Percentiles rank a stretch among this genome's conserved stretches.
Conservation (phyloP, 169 alveolate genomes). For the Cryptosporidium baileyi region DNA sequence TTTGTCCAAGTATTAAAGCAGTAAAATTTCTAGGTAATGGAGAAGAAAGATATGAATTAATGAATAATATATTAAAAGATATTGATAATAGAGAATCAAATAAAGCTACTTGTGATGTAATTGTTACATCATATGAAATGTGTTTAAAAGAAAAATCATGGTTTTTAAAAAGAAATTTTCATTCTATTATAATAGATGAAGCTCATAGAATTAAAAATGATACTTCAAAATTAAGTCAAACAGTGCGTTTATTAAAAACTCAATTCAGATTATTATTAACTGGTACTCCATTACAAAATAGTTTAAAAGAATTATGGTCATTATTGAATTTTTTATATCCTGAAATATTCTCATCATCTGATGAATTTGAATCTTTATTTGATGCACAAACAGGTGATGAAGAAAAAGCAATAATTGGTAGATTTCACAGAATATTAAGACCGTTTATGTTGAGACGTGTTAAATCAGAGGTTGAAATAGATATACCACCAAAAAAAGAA, state of each 20-base stretch:
- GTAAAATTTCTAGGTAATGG: constrained; percentile 94
- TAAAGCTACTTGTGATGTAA: constrained; percentile 87
- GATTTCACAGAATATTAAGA: constrained; percentile 94
- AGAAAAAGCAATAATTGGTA: constrained; percentile 79
- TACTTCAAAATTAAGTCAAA: constrained; percentile 91
- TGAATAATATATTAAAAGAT: constrained; percentile 68
- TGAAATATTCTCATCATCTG: constrained; percentile 92
- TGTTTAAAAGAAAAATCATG: constrained; percentile 91
- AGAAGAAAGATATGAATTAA: constrained; percentile 85
- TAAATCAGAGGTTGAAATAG: constrained; percentile 96
- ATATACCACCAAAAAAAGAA: constrained; percentile 95
- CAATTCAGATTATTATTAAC: constrained; percentile 95
- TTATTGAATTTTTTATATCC: constrained; percentile 97
- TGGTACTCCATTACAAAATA: constrained; percentile 99
- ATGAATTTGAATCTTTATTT: constrained; percentile 96
- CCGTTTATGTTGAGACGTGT: constrained; percentile 98
- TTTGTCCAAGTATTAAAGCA: constrained; percentile 92
- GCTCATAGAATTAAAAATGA: constrained; percentile 98
- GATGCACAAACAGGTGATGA: constrained; percentile 78
- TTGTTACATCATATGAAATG: constrained; percentile 93
- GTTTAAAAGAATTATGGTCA: constrained; percentile 98
- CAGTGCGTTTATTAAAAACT: constrained; percentile 86
- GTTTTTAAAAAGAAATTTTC: constrained; percentile 90
- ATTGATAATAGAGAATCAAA: constrained; percentile 55
- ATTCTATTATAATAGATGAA: constrained; percentile 97